phyloP scores from a whole-genome alignment of 225 moss, liverwort and hornwort species.

The Pseudisothecium myosuroides region DNA sequence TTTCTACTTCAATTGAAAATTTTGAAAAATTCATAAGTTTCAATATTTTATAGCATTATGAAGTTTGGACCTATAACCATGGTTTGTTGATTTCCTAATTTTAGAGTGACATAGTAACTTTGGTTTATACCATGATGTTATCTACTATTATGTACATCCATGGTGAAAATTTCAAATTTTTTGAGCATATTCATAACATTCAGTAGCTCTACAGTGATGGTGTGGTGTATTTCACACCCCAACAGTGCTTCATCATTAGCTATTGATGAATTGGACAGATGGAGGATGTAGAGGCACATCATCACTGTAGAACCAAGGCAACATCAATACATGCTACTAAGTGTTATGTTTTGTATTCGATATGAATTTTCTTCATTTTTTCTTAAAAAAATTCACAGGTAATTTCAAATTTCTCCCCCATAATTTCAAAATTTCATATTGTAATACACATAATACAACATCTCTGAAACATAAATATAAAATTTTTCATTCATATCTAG shows the following conservation, averaged over 20 bases:
- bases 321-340: too few species aligned
- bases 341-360: neutral
- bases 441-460: fast-evolving
- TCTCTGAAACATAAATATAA: neutral
- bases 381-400: fast-evolving
- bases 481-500: neutral
- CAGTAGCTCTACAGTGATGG: too few species aligned
- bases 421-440: neutral
- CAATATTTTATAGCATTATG: neutral
- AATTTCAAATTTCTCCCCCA: neutral
- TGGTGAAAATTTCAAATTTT: neutral
- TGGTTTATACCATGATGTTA: neutral
- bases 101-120: neutral
- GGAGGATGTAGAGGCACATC: too few species aligned
- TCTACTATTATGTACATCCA: neutral
- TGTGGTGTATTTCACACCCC: too few species aligned
- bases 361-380: neutral
- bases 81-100: neutral
- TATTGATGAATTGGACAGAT: too few species aligned
- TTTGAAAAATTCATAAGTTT: too few species aligned
- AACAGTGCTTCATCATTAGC: too few species aligned
- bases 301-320: too few species aligned
- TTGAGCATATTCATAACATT: fast-evolving
- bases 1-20: too few species aligned
- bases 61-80: neutral